These are phyloP conservation scores for Yueomyces sp. DNA, from an alignment of 805 yeast species.

Conservation along the genomic window DNA sequence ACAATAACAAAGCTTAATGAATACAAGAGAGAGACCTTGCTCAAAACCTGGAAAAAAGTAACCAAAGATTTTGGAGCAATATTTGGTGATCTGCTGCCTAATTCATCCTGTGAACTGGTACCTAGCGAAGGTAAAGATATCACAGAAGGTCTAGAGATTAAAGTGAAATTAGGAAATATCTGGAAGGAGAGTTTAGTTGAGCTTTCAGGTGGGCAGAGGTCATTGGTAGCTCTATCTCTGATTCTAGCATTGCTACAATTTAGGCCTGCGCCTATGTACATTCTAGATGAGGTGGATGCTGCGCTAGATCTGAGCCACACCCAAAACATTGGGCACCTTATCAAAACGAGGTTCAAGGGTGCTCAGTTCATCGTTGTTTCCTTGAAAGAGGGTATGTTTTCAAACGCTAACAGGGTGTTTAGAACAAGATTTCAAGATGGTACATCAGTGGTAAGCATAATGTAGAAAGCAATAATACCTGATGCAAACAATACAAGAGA, in stretches of 20 bases:
- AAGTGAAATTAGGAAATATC: conserved; percentile 76
- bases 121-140: conserved; percentile 72
- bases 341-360: conserved; percentile 88
- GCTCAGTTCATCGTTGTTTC: conserved; percentile 95
- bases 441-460: conserved; percentile 75
- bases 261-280: conserved; percentile 98
- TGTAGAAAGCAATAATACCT: conserved; percentile 23
- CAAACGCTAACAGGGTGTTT: conserved; percentile 90
- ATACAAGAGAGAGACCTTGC: conserved; percentile 70
- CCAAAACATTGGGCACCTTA: conserved; percentile 91
- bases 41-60: conserved; percentile 78
- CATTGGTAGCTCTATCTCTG: conserved; percentile 81
- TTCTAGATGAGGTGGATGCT: conserved; percentile 95
- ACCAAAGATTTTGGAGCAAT: conserved; percentile 81
- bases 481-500: too few species aligned
- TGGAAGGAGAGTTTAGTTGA: conserved; percentile 96
- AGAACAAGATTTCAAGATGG: conserved; percentile 94
- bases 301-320: conserved; percentile 95
- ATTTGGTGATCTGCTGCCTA: conserved; percentile 78
- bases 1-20: conserved; percentile 75
- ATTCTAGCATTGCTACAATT: conserved; percentile 86
- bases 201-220: conserved; percentile 93
- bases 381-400: conserved; percentile 94
- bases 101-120: conserved; percentile 78
- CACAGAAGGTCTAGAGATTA: conserved; percentile 81